phyloP scores from a whole-genome alignment of 768 basidiomycete genomes.

The Basidioascus undulatus region DNA sequence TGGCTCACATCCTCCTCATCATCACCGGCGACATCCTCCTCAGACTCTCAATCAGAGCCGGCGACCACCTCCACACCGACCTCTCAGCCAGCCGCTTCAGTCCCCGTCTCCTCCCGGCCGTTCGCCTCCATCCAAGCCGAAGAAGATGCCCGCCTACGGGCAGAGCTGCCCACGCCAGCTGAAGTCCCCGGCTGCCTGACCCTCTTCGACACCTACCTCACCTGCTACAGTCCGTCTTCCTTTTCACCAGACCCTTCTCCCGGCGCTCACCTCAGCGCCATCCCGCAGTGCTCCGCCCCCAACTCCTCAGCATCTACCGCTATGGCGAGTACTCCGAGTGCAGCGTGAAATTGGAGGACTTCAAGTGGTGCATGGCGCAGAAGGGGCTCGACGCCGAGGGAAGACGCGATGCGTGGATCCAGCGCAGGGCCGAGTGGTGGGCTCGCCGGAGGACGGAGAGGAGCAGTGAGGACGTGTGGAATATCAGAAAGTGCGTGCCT shows the following conservation, averaged over 20 bases:
- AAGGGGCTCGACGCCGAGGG: constrained; percentile 56
- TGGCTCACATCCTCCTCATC: no score
- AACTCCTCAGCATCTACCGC: constrained; percentile 66
- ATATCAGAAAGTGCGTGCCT: constrained; percentile 56
- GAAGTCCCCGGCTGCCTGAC: no score
- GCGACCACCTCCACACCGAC: no score
- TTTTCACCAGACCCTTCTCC: not conserved
- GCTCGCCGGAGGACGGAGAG: constrained; percentile 43
- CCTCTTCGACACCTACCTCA: constrained; percentile 19
- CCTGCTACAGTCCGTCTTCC: constrained; percentile 18
- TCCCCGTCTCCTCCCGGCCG: no score
- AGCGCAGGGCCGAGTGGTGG: constrained; percentile 82
- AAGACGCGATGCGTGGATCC: constrained; percentile 61
- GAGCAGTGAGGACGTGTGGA: constrained; percentile 93
- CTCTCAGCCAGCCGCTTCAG: no score
- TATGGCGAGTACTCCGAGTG: constrained; percentile 52
- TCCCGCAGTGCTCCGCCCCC: constrained; percentile 41
- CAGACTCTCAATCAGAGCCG: no score
- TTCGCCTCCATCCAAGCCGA: no score
- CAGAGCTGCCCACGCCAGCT: no score
- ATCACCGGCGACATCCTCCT: no score
- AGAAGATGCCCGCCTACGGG: no score
- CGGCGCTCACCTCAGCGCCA: not conserved
- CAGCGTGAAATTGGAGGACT: constrained; percentile 55
- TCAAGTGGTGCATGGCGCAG: constrained; percentile 78